phyloP scores from a whole-genome alignment of 2,329 filamentous ascomycete species.

The Ascocoryne sarcoides region DNA sequence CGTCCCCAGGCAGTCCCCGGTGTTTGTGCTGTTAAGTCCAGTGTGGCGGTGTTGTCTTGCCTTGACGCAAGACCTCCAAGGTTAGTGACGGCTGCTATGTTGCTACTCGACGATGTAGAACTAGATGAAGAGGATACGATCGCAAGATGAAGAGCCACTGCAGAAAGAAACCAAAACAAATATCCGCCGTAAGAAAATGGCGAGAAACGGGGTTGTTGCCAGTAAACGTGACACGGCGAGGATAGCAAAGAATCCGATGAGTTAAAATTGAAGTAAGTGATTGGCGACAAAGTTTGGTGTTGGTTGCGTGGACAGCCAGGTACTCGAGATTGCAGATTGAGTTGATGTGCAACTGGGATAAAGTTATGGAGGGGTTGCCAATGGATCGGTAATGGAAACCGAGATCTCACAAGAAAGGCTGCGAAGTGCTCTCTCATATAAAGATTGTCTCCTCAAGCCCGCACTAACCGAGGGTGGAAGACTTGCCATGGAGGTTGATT shows the following conservation, averaged over 20 bases:
- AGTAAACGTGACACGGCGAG: slow-evolving; percentile 6
- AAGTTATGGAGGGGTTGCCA: slow-evolving; percentile 14
- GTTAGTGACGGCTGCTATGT: background rate
- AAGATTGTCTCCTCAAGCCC: slow-evolving; percentile 17
- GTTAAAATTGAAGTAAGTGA: too few species aligned
- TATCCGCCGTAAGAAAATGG: slow-evolving; percentile 18
- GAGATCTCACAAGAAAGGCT: slow-evolving; percentile 16
- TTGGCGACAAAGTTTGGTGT: slow-evolving; percentile 1
- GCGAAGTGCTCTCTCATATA: slow-evolving; percentile 22
- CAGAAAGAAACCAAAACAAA: slow-evolving; percentile 17
- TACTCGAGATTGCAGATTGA: too few species aligned
- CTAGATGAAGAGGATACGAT: background rate
- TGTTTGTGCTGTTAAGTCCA: slow-evolving; percentile 42
- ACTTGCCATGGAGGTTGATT: slow-evolving; percentile 2
- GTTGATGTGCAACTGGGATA: slow-evolving; percentile 17
- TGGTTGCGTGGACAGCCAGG: background rate
- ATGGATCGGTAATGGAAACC: slow-evolving; percentile 15
- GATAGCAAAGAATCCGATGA: too few species aligned
- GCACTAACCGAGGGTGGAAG: slow-evolving; percentile 4
- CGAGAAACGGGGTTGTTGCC: slow-evolving; percentile 11
- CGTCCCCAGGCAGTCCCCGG: slow-evolving; percentile 44
- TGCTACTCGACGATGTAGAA: too few species aligned
- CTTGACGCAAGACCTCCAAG: slow-evolving; percentile 24
- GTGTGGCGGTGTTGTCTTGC: slow-evolving; percentile 31
- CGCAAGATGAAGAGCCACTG: slow-evolving; percentile 4